Percentiles rank a stretch among this genome's conserved stretches.
These are phyloP conservation scores for Microsporum ferrugineum DNA, from an alignment of 2,329 filamentous ascomycete genomes.

Conservation along the genomic window DNA sequence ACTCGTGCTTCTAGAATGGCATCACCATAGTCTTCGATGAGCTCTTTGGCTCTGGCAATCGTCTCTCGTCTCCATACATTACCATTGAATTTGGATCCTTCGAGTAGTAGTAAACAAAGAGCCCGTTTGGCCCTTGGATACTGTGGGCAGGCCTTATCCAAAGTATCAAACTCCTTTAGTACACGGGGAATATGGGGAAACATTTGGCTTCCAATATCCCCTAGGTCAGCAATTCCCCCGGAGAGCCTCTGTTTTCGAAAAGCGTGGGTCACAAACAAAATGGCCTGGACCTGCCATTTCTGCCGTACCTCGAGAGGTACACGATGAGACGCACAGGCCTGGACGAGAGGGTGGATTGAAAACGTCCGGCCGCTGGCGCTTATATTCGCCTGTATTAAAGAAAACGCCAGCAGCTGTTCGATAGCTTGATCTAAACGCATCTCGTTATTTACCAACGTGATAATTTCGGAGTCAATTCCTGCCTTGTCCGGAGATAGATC, in stretches of 20 bases:
- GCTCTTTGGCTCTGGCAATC: neutral
- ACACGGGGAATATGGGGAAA: conserved; percentile 8
- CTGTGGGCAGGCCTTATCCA: neutral
- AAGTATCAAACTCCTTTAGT: conserved; percentile 3
- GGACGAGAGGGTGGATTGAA: conserved; percentile 15
- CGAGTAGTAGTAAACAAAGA: conserved; percentile 3
- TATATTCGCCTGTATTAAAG: conserved; percentile 11
- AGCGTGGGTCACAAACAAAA: conserved; percentile 11
- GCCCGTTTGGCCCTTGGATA: neutral
- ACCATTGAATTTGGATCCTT: conserved; percentile 5
- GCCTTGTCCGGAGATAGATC: conserved; percentile 8
- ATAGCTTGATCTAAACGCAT: conserved; percentile 13
- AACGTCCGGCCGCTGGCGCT: conserved; percentile 8
- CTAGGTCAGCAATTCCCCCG: neutral
- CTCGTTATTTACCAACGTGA: conserved; percentile 10
- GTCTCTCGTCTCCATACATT: conserved; percentile 7
- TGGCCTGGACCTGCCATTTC: conserved; percentile 10
- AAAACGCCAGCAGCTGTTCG: conserved; percentile 13
- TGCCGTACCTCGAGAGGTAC: neutral
- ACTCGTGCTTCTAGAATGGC: conserved; percentile 1
- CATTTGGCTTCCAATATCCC: neutral
- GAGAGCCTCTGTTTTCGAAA: conserved; percentile 7
- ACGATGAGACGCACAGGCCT: conserved; percentile 10
- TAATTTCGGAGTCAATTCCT: conserved; percentile 11
- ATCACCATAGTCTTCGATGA: conserved; percentile 6